Base-by-base conservation (phyloP, 148 eudicot genomes). In the Arbutus unedo region DNA sequence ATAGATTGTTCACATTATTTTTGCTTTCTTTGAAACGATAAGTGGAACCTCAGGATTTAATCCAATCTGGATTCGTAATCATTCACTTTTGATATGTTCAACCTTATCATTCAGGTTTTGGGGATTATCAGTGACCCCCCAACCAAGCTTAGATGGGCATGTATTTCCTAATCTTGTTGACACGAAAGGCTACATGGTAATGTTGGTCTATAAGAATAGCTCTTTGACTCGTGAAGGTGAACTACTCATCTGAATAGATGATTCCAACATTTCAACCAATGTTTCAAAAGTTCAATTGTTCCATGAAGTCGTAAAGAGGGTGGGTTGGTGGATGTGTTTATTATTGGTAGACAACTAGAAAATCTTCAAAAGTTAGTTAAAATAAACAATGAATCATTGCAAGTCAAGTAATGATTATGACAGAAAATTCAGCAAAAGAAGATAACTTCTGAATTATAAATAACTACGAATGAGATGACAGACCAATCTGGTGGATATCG, bases 201-300 rank as follows among this genome's bases (percentile, higher is more conserved):
- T 96, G 99, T 88, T 96, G 73, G 81, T 86, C 87, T 96, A 96
- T 83, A 96, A 96, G 84, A 96, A 96, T 83, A 98, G 98, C 21
- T 96, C 99, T 76, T 84, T 96, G 79, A 91, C 98, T 68, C 98
- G 98, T 83, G 98, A 96, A 94, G 98, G 98, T 96, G 77, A 45
- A 76, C 41, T 43, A 31, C 15, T 59, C 66, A 78, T 38, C n/a
- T 49, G 76, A 66, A 31, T 38, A n/a, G 31, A 68, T 19, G 44
- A 31, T 70, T 70, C 49, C 25, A 50, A 66, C 47, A 14, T 43
- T 71, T 38, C 51, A 11, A 50, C 19, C 41, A 57, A 57, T 43
- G 70, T 78, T 57, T 57, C 5, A 21, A 41, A 77, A 41, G n/a
- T 59, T 41, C 38, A 9, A 57, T 23, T 19, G 9, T 55, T 54